Percentiles rank a stretch among this genome's conserved stretches.
phyloP scores from a whole-genome alignment of 805 yeast species.

The Wickerhamomyces strasburgensis region DNA sequence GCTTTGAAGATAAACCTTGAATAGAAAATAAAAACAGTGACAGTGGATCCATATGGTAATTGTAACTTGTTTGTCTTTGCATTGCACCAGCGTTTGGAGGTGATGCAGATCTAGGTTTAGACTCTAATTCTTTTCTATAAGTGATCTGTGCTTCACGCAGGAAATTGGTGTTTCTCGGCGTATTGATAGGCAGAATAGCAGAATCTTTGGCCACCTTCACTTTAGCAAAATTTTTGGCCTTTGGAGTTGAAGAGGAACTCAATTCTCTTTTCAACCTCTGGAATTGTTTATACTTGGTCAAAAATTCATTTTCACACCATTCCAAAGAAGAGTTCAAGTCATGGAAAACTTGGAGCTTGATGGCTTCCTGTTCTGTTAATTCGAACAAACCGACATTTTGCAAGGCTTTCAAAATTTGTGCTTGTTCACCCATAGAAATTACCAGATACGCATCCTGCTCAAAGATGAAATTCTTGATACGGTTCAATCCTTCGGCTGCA shows the following conservation, averaged over 20 bases:
- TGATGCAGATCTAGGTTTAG: conserved; percentile 1
- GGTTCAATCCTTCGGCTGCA: conserved; percentile 91
- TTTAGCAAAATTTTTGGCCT: conserved; percentile 1
- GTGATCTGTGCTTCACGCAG: conserved; percentile 35
- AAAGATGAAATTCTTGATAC: conserved; percentile 73
- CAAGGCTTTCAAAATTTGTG: conserved; percentile 63
- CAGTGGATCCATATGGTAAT: conserved; percentile 9
- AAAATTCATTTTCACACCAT: conserved; percentile 93
- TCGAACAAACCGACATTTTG: conserved; percentile 75
- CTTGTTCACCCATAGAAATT: conserved; percentile 71
- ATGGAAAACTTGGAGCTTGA: conserved; percentile 56
- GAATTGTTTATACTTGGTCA: conserved; percentile 36
- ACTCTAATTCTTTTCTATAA: conserved; percentile 9
- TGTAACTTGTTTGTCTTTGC: not conserved
- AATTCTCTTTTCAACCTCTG: conserved; percentile 18
- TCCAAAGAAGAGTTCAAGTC: conserved; percentile 85
- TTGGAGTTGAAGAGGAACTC: not conserved
- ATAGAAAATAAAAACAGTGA: conserved; percentile 8
- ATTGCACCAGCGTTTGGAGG: conserved; percentile 32
- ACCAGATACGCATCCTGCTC: conserved; percentile 67
- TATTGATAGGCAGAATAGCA: conserved; percentile 21
- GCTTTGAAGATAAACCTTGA: conserved; percentile 9
- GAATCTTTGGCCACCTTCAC: conserved; percentile 1
- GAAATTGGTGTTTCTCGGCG: conserved; percentile 38
- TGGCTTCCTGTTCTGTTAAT: conserved; percentile 31